A percentile compares a stretch with the other conserved stretches of the same genome.
Conservation (phyloP, 352 stramenopile species). For the Phytophthora megakarya region DNA sequence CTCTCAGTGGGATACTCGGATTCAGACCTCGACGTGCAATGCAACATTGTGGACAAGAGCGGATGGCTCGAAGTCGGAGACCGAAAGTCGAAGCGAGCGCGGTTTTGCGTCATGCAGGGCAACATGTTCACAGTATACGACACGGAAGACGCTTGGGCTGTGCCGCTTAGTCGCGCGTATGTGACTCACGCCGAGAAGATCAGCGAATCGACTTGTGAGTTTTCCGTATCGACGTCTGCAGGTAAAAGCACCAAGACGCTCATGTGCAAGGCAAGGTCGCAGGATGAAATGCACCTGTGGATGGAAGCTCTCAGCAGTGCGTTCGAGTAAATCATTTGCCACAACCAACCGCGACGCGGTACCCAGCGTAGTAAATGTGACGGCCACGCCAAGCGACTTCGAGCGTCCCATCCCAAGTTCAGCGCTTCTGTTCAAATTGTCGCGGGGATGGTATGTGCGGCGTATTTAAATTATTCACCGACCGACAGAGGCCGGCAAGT, state of each 20-base stretch:
- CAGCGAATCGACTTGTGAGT: slow-evolving; percentile 58
- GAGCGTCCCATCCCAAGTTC: slow-evolving; percentile 12
- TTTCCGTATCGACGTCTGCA: slow-evolving; percentile 65
- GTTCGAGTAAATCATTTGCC: slow-evolving; percentile 45
- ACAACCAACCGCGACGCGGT: slow-evolving; percentile 34
- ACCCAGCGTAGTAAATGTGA: slow-evolving; percentile 51
- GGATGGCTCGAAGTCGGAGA: slow-evolving; percentile 80
- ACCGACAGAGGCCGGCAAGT: slow-evolving; percentile 35
- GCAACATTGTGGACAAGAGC: slow-evolving; percentile 82
- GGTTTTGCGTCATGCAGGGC: slow-evolving; percentile 81
- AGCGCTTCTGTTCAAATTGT: slow-evolving; percentile 33
- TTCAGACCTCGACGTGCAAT: slow-evolving; percentile 69
- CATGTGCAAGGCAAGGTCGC: slow-evolving; percentile 64
- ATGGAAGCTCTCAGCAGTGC: slow-evolving; percentile 62
- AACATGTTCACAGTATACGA: slow-evolving; percentile 87
- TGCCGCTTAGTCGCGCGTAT: slow-evolving; percentile 77
- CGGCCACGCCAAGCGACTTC: slow-evolving; percentile 19
- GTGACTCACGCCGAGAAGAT: slow-evolving; percentile 73
- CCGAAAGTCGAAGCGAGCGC: slow-evolving; percentile 73
- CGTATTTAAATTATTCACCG: slow-evolving; percentile 61
- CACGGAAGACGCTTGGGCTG: slow-evolving; percentile 79
- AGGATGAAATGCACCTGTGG: slow-evolving; percentile 82
- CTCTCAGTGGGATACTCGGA: slow-evolving; percentile 70
- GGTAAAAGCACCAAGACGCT: slow-evolving; percentile 77
- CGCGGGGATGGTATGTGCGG: slow-evolving; percentile 24